Evolutionary conservation across 2,329 filamentous ascomycete species (phyloP).

Genomic region (Huntiella moniliformis): DNA sequence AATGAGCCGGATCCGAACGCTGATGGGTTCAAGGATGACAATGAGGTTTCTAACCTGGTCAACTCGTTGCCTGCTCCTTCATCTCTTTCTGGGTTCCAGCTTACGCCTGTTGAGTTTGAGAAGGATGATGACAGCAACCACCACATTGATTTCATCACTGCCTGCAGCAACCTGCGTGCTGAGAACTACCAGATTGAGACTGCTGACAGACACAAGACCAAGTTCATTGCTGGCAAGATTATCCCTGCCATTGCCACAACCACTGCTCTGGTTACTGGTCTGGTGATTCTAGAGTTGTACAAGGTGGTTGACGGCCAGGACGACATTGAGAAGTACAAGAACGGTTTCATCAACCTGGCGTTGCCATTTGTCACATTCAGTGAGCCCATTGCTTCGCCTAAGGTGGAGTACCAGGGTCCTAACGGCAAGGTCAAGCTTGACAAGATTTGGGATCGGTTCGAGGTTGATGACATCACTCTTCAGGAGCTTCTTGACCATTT

Average conservation of each 20-base stretch:
- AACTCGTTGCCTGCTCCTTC: conserved; percentile 59
- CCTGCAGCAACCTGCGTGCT: conserved; percentile 85
- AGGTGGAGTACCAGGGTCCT: conserved; percentile 71
- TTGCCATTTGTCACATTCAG: conserved; percentile 97
- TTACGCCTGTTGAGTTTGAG: conserved; percentile 88
- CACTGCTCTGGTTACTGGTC: conserved; percentile 81
- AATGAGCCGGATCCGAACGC: conserved; percentile 90
- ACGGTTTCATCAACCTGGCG: conserved; percentile 91
- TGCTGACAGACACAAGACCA: conserved; percentile 91
- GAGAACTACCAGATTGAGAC: conserved; percentile 95
- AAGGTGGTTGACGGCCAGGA: conserved; percentile 92
- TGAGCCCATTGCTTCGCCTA: conserved; percentile 84
- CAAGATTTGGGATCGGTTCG: conserved; percentile 96
- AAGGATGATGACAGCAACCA: conserved; percentile 97
- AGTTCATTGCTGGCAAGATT: conserved; percentile 99
- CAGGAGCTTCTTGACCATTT: conserved; percentile 71
- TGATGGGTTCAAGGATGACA: conserved; percentile 47
- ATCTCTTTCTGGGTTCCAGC: conserved; percentile 68
- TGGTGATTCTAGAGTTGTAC: conserved; percentile 84
- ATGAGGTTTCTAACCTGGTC: conserved; percentile 56
- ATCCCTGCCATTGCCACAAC: conserved; percentile 97
- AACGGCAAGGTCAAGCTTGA: conserved; percentile 69
- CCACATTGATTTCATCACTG: conserved; percentile 98
- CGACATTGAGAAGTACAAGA: conserved; percentile 98
- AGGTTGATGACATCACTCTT: conserved; percentile 70